Conservation (phyloP, 495 filamentous ascomycete genomes). For the Lepidopterella palustris region DNA sequence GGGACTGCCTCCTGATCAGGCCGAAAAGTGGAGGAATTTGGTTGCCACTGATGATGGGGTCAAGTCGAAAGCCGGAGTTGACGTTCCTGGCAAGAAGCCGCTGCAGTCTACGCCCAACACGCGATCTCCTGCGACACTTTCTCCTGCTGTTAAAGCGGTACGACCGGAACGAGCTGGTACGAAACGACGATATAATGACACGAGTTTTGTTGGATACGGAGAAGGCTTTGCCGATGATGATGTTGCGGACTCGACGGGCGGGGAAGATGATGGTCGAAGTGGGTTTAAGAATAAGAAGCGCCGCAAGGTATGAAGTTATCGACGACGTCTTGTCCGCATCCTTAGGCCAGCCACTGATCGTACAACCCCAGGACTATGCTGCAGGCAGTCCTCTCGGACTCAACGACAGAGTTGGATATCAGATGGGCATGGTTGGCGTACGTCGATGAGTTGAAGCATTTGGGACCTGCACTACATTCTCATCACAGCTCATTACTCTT, state of each 20-base stretch:
- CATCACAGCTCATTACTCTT: background rate
- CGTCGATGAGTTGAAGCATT: background rate
- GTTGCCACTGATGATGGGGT: conserved; percentile 18
- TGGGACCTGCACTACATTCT: background rate
- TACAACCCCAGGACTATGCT: background rate
- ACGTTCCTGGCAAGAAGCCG: conserved; percentile 32
- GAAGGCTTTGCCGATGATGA: conserved; percentile 59
- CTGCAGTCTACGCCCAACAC: conserved; percentile 1
- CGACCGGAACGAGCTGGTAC: conserved; percentile 54
- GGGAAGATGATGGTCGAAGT: conserved; percentile 32
- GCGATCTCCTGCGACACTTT: conserved; percentile 11
- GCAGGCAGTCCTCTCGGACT: conserved; percentile 3
- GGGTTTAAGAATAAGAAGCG: conserved; percentile 35
- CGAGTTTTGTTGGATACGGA: conserved; percentile 61
- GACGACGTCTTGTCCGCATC: background rate
- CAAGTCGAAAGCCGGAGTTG: conserved; percentile 43
- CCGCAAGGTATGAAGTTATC: conserved; percentile 30
- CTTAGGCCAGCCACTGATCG: background rate
- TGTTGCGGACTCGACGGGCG: conserved; percentile 41
- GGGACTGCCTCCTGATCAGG: conserved; percentile 36
- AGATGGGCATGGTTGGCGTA: conserved; percentile 4
- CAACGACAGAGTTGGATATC: background rate
- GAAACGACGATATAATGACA: conserved; percentile 63
- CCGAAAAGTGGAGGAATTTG: conserved; percentile 5
- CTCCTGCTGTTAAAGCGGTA: conserved; percentile 11